Conservation (phyloP, 2,329 filamentous ascomycete genomes). For the Aspergillus sp. region DNA sequence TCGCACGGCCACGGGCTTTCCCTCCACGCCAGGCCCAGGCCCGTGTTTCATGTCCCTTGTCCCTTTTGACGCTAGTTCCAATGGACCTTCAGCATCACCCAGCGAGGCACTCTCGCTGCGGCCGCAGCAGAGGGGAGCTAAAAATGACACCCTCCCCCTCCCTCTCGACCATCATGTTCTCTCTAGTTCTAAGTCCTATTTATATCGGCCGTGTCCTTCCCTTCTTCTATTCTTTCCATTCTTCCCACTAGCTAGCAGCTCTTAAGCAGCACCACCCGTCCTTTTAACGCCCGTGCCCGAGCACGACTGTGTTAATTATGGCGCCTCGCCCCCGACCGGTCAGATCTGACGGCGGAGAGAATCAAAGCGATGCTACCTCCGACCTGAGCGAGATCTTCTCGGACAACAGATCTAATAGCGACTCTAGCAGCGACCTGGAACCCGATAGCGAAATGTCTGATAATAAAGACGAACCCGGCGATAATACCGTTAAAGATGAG, state of each 20-base stretch:
- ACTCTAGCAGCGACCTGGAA: conserved; percentile 8
- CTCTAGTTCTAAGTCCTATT: conserved; percentile 9
- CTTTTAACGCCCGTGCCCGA: conserved; percentile 2
- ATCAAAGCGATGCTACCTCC: conserved; percentile 13
- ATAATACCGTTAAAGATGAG: conserved; percentile 7
- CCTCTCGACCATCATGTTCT: conserved; percentile 8
- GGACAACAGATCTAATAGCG: conserved; percentile 9
- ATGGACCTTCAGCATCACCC: too few species aligned
- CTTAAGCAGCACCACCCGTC: conserved; percentile 1
- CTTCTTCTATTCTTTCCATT: conserved; percentile 4
- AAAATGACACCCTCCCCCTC: too few species aligned
- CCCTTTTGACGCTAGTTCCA: too few species aligned
- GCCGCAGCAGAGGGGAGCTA: too few species aligned
- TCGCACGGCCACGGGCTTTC: neutral
- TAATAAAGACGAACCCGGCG: conserved; percentile 8
- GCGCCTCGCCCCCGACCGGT: conserved; percentile 3
- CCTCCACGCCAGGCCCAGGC: neutral
- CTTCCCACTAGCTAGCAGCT: conserved; percentile 6
- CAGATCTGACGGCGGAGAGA: conserved; percentile 7
- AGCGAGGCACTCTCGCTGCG: too few species aligned
- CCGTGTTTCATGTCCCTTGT: neutral
- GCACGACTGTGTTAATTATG: conserved; percentile 2
- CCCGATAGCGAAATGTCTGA: conserved; percentile 5
- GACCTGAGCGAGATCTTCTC: conserved; percentile 10
- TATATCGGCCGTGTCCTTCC: conserved; percentile 5